These are phyloP conservation scores for Dioscorea zingiberensis DNA, from an alignment of 106 monocot species.

Conservation along the genomic window DNA sequence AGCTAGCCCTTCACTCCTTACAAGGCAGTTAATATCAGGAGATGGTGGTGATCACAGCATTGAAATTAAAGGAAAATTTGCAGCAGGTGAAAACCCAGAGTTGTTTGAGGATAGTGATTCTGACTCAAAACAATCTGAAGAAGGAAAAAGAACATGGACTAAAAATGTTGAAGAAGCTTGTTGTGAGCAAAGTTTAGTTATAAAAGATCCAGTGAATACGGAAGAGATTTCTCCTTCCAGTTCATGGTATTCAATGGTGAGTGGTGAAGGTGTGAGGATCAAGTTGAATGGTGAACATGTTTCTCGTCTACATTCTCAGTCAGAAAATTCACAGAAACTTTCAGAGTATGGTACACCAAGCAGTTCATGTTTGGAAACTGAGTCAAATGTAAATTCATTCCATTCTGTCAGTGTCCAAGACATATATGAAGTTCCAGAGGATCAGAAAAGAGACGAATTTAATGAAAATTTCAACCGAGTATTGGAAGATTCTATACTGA, in stretches of 20 bases:
- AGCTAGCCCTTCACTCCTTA: background rate
- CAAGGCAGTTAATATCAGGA: no score
- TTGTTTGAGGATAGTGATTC: background rate
- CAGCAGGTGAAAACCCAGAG: background rate
- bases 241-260: conserved; percentile 16
- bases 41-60: no score
- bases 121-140: conserved; percentile 6
- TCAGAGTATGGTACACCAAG: background rate
- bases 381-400: conserved; percentile 1
- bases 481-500: background rate
- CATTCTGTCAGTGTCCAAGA: conserved; percentile 8
- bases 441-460: background rate
- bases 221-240: conserved; percentile 10
- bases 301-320: conserved; percentile 11
- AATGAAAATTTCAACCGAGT: background rate
- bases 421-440: conserved; percentile 29
- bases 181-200: background rate
- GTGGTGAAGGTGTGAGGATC: background rate
- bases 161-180: background rate
- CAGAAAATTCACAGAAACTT: background rate
- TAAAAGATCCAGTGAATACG: conserved; percentile 1
- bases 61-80: background rate
- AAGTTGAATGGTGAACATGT: conserved; percentile 9
- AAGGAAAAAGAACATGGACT: background rate
- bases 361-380: conserved; percentile 12